These are phyloP conservation scores for Phytophthora macrochlamydospora DNA, from an alignment of 352 stramenopile species.

Conservation along the genomic window DNA sequence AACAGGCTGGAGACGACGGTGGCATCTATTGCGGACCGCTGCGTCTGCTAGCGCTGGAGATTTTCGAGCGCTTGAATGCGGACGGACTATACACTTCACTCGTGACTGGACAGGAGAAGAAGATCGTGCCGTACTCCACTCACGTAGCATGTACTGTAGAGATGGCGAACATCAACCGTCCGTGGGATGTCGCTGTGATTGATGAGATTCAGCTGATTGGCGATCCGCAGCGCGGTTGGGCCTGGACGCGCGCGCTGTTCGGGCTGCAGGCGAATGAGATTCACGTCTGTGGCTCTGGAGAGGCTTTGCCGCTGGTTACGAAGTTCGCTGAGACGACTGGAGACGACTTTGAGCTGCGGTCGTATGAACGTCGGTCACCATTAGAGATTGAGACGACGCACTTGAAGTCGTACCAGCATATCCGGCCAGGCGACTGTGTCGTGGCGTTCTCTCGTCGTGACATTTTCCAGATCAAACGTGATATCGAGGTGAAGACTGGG, in stretches of 20 bases:
- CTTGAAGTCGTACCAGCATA: conserved; percentile 67
- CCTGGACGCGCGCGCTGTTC: conserved; percentile 93
- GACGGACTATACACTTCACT: conserved; percentile 95
- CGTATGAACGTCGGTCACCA: conserved; percentile 94
- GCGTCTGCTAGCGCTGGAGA: conserved; percentile 93
- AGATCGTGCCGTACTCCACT: conserved; percentile 85
- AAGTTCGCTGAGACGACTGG: conserved; percentile 90
- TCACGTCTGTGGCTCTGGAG: conserved; percentile 94
- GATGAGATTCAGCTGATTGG: conserved; percentile 97
- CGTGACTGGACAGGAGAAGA: conserved; percentile 96
- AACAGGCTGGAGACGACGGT: conserved; percentile 79
- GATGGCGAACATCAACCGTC: conserved; percentile 83
- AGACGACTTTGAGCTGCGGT: conserved; percentile 95
- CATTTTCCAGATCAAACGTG: conserved; percentile 95
- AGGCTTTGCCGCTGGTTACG: conserved; percentile 86
- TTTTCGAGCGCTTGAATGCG: conserved; percentile 95
- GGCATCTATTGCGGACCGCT: conserved; percentile 96
- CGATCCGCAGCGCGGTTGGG: conserved; percentile 90
- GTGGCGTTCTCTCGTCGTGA: conserved; percentile 96
- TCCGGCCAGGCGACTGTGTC: conserved; percentile 93
- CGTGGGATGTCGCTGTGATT: conserved; percentile 92
- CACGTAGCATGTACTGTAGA: conserved; percentile 89
- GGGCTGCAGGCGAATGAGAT: conserved; percentile 95
- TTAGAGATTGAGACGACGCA: conserved; percentile 73
- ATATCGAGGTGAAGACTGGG: conserved; percentile 93